Conservation (phyloP, 805 yeast genomes). For the Wickerhamomyces hampshirensis region DNA sequence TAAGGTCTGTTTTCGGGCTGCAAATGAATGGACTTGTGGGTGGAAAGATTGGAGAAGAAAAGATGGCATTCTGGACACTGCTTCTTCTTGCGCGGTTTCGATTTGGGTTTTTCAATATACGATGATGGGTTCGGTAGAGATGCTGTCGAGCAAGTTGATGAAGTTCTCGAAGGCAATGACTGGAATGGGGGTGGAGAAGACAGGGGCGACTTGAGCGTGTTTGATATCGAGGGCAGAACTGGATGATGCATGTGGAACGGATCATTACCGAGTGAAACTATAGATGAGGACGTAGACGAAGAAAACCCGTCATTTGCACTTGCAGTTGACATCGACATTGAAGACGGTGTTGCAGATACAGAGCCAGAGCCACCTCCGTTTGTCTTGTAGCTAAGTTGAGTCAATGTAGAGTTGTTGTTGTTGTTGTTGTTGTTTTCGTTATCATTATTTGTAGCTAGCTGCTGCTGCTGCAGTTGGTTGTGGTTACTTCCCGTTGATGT, state of each 20-base stretch:
- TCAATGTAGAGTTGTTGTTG: slow-evolving; percentile 3
- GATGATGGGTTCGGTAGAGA: slow-evolving; percentile 3
- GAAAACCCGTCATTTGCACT: too few species aligned
- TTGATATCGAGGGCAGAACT: slow-evolving; percentile 5
- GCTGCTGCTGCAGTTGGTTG: slow-evolving; percentile 5
- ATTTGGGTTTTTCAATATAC: slow-evolving; percentile 1
- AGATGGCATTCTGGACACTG: slow-evolving; percentile 68
- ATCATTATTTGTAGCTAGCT: slow-evolving; percentile 4
- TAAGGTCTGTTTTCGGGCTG: slow-evolving; percentile 73
- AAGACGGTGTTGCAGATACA: background rate
- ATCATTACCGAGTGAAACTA: too few species aligned
- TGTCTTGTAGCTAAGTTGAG: background rate
- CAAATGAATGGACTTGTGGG: slow-evolving; percentile 76
- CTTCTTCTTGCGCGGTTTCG: slow-evolving; percentile 55
- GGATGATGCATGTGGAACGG: slow-evolving; percentile 17
- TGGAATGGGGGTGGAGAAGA: background rate
- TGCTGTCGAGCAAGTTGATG: slow-evolving; percentile 1
- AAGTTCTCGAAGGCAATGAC: slow-evolving; percentile 1
- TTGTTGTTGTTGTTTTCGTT: slow-evolving; percentile 6
- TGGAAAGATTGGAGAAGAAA: slow-evolving; percentile 73
- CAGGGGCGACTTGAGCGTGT: slow-evolving; percentile 1
- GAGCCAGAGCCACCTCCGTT: slow-evolving; percentile 1
- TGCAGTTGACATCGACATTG: background rate
- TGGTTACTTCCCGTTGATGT: slow-evolving; percentile 7
- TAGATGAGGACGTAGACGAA: too few species aligned